Evolutionary conservation across 2,329 filamentous ascomycete species (phyloP).

Genomic region (Phialophora tarda): DNA sequence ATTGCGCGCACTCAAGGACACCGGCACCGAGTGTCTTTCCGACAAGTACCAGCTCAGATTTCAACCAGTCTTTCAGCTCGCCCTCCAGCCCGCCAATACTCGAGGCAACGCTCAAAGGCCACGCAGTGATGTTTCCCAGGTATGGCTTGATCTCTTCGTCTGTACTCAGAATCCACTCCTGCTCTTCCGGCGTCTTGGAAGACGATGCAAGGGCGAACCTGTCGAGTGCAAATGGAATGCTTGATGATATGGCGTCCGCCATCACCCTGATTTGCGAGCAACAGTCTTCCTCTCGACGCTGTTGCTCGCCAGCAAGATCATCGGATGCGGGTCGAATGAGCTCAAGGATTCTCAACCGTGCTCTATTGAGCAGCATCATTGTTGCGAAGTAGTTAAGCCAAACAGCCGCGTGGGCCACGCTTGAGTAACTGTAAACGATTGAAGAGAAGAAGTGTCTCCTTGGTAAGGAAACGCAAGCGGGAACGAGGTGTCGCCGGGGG

Average conservation of each 20-base stretch:
- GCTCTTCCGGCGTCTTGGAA: not conserved
- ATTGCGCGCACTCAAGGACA: not conserved
- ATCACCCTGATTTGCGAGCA: constrained; percentile 3
- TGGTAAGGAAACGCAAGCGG: constrained; percentile 14
- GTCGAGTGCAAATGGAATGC: constrained; percentile 23
- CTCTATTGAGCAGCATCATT: constrained; percentile 40
- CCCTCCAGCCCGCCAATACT: constrained; percentile 11
- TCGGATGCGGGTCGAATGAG: constrained; percentile 34
- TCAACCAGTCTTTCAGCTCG: constrained; percentile 15
- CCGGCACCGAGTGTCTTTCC: constrained; percentile 16
- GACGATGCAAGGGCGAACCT: constrained; percentile 8
- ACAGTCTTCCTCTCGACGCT: constrained; percentile 7
- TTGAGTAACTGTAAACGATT: constrained; percentile 39
- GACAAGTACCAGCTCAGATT: constrained; percentile 5
- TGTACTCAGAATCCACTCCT: not conserved
- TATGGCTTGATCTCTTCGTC: constrained; percentile 22
- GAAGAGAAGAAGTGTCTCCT: constrained; percentile 38
- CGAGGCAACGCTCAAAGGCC: constrained; percentile 26
- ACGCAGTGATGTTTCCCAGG: constrained; percentile 12
- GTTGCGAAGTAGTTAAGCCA: constrained; percentile 42
- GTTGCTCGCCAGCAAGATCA: constrained; percentile 19
- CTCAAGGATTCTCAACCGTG: constrained; percentile 38
- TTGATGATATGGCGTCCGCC: constrained; percentile 22
- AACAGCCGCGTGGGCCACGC: constrained; percentile 35
- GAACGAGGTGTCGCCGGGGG: constrained; percentile 28